Base-by-base conservation (phyloP, 2,329 filamentous ascomycete genomes). In the Cryoendolithus antarcticus region DNA sequence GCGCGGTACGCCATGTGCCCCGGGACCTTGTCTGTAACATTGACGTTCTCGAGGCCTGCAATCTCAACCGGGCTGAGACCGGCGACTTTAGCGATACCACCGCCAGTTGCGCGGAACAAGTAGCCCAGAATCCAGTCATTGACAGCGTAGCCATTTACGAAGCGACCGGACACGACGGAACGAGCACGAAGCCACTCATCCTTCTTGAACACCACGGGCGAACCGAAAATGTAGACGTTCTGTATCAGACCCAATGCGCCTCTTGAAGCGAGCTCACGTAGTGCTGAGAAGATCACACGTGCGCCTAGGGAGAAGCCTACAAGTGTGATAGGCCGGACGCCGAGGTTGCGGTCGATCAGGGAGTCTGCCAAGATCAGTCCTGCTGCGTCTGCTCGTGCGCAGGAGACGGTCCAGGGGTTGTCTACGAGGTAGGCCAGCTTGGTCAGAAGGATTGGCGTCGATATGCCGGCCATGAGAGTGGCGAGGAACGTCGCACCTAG, bases 101-200 rank as follows among this genome's bases (percentile, higher is more conserved):
- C 91, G 49, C 81, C 83, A 3, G 91, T 98, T 32, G 94, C 75
- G 9, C 91, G 83, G 71, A 98, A 98, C 1, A 98, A 75, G 57
- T 98, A 98, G 9, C 77, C 70, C 36, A 98, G 63, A 53, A 98
- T 96, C 91, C 91, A 98, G 63, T 98, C 91, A 57, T 91, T 95
- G 35, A 74, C 82, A 50, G 91, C 84, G 63, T 88, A 98, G 10
- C 85, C 91, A 55, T 94, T 98, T 47, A 98, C 77, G 50, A 96
- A 94, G 32, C 88, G 76, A n/a, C 91, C 91, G 6, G 84, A 74
- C 3, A 96, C 83, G 3, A 94, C 80, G n/a, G 80, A 80, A 40
- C 82, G 77, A 7, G 81, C 83, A 51, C 75, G 80, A 15, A 88
- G 61, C 51, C 84, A 96, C 46, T 98, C 91, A 41, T 96, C 89